These are phyloP conservation scores for Cystobasidium tubakii DNA, from an alignment of 768 basidiomycete genomes.

Conservation along the genomic window DNA sequence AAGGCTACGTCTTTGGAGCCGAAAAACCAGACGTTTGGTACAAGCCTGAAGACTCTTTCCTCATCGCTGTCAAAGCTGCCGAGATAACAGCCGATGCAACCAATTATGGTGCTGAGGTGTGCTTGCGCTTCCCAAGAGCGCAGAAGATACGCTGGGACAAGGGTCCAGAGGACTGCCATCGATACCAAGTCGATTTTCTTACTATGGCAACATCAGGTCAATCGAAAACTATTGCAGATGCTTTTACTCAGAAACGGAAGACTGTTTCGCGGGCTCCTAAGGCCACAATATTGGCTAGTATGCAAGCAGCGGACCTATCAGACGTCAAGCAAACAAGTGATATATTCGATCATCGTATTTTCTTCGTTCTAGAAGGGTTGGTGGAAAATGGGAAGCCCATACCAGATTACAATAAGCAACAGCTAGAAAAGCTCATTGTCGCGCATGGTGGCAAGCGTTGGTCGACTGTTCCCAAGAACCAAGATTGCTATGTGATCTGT, in stretches of 20 bases:
- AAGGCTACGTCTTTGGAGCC: constrained; percentile 57
- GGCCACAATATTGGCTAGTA: constrained; percentile 16
- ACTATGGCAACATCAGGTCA: constrained; percentile 27
- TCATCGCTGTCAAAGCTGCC: constrained; percentile 85
- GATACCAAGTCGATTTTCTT: constrained; percentile 32
- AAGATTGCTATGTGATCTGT: constrained; percentile 56
- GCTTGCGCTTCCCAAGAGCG: constrained; percentile 78
- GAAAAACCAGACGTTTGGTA: constrained; percentile 89
- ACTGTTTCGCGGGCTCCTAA: constrained; percentile 18
- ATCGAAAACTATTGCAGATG: constrained; percentile 22
- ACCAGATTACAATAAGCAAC: constrained; percentile 64
- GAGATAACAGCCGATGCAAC: constrained; percentile 77
- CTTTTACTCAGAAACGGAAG: constrained; percentile 17
- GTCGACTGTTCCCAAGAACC: constrained; percentile 49
- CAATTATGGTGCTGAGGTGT: constrained; percentile 74
- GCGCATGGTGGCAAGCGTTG: constrained; percentile 50
- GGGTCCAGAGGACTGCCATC: constrained; percentile 4
- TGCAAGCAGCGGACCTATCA: constrained; percentile 28
- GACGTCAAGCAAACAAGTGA: constrained; percentile 14
- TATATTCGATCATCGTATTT: constrained; percentile 25
- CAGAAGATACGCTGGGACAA: constrained; percentile 14
- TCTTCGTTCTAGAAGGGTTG: constrained; percentile 23
- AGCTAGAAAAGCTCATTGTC: constrained; percentile 58
- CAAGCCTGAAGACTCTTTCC: constrained; percentile 85
- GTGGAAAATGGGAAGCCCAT: constrained; percentile 54